Conservation (phyloP, 2,329 filamentous ascomycete species). For the Dichotomopilus funicola region DNA sequence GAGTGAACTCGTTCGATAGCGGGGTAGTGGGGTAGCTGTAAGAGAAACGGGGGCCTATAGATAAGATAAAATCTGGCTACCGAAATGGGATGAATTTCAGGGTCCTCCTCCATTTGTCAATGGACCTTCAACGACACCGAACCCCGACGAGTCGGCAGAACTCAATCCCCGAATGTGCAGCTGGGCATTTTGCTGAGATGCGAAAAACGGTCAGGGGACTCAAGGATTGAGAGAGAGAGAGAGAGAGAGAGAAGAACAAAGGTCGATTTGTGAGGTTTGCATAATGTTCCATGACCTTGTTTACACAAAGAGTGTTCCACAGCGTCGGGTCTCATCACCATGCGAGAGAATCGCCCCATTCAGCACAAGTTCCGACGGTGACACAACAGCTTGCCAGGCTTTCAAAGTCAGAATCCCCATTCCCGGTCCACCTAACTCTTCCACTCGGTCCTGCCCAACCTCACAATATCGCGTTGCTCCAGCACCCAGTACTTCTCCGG, state of each 20-base stretch:
- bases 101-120: not conserved
- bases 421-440: conserved; percentile 24
- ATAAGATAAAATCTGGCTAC: conserved; percentile 9
- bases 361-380: not conserved
- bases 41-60: not conserved
- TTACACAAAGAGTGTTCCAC: not conserved
- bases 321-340: not conserved
- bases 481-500: conserved; percentile 56
- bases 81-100: not conserved
- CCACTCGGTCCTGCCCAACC: conserved; percentile 56
- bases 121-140: not conserved
- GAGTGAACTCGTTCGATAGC: conserved; percentile 11
- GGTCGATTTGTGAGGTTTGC: too few species aligned
- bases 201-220: too few species aligned
- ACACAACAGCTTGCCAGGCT: not conserved
- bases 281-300: too few species aligned
- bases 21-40: conserved; percentile 12
- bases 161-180: too few species aligned
- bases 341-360: not conserved
- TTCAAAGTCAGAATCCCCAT: not conserved
- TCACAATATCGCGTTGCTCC: conserved; percentile 56
- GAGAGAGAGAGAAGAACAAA: too few species aligned
- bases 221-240: too few species aligned
- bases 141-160: too few species aligned
- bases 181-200: too few species aligned